Conservation (phyloP, 768 basidiomycete species). For the Cystobasidium tubakii region DNA sequence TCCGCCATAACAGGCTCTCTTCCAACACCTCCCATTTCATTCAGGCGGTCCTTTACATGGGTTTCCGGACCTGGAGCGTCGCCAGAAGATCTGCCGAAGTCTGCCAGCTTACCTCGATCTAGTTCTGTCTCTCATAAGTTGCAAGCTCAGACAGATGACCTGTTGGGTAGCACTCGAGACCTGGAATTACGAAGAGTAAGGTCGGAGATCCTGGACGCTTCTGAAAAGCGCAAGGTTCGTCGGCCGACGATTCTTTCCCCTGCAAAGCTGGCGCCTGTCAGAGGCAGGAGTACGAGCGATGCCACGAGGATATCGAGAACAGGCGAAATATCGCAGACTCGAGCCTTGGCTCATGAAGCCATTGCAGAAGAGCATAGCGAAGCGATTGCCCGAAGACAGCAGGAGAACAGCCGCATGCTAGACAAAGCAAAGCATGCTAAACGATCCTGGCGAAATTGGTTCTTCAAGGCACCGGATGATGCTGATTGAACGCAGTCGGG, state of each 20-base stretch:
- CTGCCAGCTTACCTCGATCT: neutral
- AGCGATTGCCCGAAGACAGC: neutral
- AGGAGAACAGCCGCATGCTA: conserved; percentile 10
- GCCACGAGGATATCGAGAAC: neutral
- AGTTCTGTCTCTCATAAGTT: neutral
- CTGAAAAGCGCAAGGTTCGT: neutral
- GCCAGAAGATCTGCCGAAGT: neutral
- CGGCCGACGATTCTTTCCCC: neutral
- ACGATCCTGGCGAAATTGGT: neutral
- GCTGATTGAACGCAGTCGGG: conserved; percentile 9
- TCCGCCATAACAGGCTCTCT: neutral
- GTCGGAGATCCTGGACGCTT: conserved; percentile 21
- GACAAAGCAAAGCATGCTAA: neutral
- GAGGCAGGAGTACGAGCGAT: conserved; percentile 9
- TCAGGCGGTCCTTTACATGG: neutral
- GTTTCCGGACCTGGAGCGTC: neutral
- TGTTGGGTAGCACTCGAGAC: neutral
- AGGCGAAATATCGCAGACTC: conserved; percentile 18
- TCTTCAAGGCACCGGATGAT: conserved; percentile 21
- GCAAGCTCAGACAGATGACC: neutral
- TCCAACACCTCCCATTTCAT: neutral
- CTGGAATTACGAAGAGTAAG: conserved; percentile 11
- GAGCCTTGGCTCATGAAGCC: conserved; percentile 26
- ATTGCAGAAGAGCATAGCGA: conserved; percentile 18
- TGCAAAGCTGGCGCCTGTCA: neutral